phyloP scores from a whole-genome alignment of 805 yeast species.

The Kuraishia molischiana region DNA sequence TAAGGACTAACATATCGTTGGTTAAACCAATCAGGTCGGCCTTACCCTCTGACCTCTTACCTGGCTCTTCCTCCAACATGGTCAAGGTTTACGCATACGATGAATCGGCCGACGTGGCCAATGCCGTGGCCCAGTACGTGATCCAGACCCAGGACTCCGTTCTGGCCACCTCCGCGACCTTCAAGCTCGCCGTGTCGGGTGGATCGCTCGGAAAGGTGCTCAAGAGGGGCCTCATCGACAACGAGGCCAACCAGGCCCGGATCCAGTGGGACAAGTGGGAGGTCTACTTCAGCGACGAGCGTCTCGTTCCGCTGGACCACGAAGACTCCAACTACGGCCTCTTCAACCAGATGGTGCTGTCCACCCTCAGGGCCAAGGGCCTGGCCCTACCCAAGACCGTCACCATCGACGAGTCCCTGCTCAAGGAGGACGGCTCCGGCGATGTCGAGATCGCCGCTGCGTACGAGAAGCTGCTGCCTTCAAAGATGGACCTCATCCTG shows the following conservation, averaged over 20 bases:
- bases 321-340: conserved; percentile 82
- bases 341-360: conserved; percentile 55
- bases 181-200: conserved; percentile 80
- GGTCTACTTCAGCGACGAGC: conserved; percentile 83
- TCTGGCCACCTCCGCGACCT: conserved; percentile 31
- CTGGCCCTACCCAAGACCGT: conserved; percentile 45
- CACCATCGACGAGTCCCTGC: conserved; percentile 55
- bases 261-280: conserved; percentile 70
- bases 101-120: conserved; percentile 51
- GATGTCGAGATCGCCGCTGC: conserved; percentile 49
- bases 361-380: conserved; percentile 31
- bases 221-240: conserved; percentile 55
- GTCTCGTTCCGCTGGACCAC: conserved; percentile 75
- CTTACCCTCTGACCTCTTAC: background rate
- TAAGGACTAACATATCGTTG: background rate
- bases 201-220: conserved; percentile 80
- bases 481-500: conserved; percentile 52
- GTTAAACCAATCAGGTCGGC: background rate
- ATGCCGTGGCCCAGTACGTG: conserved; percentile 54
- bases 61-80: background rate
- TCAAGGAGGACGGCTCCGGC: conserved; percentile 42
- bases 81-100: conserved; percentile 34
- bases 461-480: conserved; percentile 53
- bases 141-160: conserved; percentile 54
- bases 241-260: conserved; percentile 29